phyloP scores from a whole-genome alignment of 1,284 basidiomycete species.

The Singerocomus inundabilis region DNA sequence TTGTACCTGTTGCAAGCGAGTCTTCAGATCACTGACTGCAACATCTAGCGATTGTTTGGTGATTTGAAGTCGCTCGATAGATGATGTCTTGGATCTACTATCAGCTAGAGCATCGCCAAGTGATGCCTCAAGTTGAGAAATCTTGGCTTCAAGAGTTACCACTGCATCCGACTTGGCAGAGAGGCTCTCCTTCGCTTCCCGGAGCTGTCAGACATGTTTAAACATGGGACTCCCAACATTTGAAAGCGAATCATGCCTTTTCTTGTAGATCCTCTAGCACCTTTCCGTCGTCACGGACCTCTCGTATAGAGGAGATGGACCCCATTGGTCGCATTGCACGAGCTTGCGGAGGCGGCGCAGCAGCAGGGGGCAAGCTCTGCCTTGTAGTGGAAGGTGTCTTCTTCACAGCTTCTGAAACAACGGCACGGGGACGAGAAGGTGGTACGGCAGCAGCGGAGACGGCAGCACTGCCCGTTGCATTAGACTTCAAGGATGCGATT shows the following conservation, averaged over 20 bases:
- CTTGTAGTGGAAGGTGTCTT: conserved; percentile 41
- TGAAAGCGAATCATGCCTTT: conserved; percentile 45
- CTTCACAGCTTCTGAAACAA: conserved; percentile 54
- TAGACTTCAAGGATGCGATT: conserved; percentile 33
- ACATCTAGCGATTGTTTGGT: conserved; percentile 49
- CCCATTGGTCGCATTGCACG: conserved; percentile 45
- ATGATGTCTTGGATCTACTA: conserved; percentile 44
- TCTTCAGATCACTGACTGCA: conserved; percentile 46
- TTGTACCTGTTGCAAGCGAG: conserved; percentile 42
- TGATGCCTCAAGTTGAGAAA: conserved; percentile 49
- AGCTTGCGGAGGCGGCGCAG: conserved; percentile 27
- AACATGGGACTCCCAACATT: conserved; percentile 4
- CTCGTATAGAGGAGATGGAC: conserved; percentile 70
- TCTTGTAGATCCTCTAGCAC: conserved; percentile 54
- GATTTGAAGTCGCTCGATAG: conserved; percentile 46
- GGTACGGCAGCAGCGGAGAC: conserved; percentile 24
- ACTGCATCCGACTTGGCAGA: conserved; percentile 49
- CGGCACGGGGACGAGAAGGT: conserved; percentile 49
- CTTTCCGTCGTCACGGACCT: conserved; percentile 61
- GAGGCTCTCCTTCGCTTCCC: conserved; percentile 52
- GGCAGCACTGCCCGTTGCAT: conserved; percentile 24
- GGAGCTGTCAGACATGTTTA: conserved; percentile 45
- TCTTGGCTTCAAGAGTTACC: conserved; percentile 49
- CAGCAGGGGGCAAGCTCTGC: conserved; percentile 35
- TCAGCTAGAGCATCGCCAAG: conserved; percentile 50